phyloP scores from a whole-genome alignment of 805 yeast genomes.

The Lipomyces lipofer region DNA sequence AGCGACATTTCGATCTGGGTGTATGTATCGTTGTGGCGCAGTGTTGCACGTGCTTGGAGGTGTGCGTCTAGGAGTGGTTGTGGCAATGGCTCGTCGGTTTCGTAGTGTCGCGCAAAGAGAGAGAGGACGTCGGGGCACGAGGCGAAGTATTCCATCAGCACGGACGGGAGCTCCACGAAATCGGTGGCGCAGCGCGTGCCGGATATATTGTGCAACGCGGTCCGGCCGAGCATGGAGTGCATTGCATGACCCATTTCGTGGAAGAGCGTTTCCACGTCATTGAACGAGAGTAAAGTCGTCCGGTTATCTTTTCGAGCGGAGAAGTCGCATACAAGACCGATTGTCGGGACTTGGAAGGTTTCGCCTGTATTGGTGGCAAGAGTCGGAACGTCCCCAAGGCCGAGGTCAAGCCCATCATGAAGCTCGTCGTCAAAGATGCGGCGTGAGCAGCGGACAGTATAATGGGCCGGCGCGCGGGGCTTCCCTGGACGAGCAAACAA shows the following conservation, averaged over 20 bases:
- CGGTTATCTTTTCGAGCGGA: constrained; percentile 42
- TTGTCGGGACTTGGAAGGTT: constrained; percentile 79
- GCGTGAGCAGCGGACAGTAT: constrained; percentile 93
- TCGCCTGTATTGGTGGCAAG: constrained; percentile 42
- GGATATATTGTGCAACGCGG: constrained; percentile 83
- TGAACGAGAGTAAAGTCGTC: constrained; percentile 62
- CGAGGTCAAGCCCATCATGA: constrained; percentile 40
- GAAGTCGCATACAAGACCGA: constrained; percentile 86
- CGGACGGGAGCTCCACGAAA: constrained; percentile 94
- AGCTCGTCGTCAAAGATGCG: constrained; percentile 59
- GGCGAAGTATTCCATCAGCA: constrained; percentile 93
- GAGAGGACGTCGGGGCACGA: constrained; percentile 73
- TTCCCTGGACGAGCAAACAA: constrained; percentile 75
- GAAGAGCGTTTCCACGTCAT: constrained; percentile 89
- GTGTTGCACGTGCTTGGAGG: constrained; percentile 51
- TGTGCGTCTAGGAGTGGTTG: constrained; percentile 50
- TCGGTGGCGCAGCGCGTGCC: constrained; percentile 97
- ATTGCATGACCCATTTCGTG: constrained; percentile 99
- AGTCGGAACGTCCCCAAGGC: constrained; percentile 27
- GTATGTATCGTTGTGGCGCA: constrained; percentile 72
- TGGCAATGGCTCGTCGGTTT: constrained; percentile 64
- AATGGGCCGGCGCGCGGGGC: constrained; percentile 83
- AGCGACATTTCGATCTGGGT: constrained; percentile 89
- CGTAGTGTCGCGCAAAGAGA: constrained; percentile 69
- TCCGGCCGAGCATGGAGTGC: constrained; percentile 95